These are phyloP conservation scores for Diplodia seriata DNA, from an alignment of 2,329 filamentous ascomycete species.

Conservation along the genomic window DNA sequence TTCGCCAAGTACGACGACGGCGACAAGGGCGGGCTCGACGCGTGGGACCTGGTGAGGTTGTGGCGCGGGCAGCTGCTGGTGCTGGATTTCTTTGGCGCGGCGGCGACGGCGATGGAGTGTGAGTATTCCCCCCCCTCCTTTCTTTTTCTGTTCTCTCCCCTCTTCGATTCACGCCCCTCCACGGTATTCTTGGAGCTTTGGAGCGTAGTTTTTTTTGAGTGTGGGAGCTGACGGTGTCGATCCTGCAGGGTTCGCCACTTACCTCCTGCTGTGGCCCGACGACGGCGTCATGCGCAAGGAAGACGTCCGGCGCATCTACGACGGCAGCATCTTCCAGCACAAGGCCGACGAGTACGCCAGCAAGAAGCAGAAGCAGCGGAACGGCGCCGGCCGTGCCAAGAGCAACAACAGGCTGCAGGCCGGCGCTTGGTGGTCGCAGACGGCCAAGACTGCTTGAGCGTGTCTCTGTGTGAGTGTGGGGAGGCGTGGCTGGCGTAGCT, in stretches of 20 bases:
- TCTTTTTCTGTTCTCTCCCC: too few relatives aligned
- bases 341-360: conserved; percentile 26
- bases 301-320: conserved; percentile 60
- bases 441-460: not conserved
- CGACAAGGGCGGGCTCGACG: conserved; percentile 49
- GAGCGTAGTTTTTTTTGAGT: too few relatives aligned
- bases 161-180: too few relatives aligned
- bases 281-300: conserved; percentile 65
- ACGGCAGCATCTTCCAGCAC: conserved; percentile 60
- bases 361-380: conserved; percentile 4
- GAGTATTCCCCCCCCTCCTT: too few relatives aligned
- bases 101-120: conserved; percentile 55
- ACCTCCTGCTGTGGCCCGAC: conserved; percentile 61
- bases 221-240: not conserved
- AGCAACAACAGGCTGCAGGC: conserved; percentile 13
- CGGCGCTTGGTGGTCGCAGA: conserved; percentile 5
- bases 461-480: too few relatives aligned
- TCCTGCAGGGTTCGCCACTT: conserved; percentile 55
- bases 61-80: conserved; percentile 52
- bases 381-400: not conserved
- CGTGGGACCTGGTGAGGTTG: conserved; percentile 49
- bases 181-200: too few relatives aligned
- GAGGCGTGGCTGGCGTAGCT: too few relatives aligned
- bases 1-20: conserved; percentile 55
- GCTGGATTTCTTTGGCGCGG: conserved; percentile 57